Evolutionary conservation across 1,139 yeast genomes (phyloP).

Genomic region (Suhomyces anneliseae): DNA sequence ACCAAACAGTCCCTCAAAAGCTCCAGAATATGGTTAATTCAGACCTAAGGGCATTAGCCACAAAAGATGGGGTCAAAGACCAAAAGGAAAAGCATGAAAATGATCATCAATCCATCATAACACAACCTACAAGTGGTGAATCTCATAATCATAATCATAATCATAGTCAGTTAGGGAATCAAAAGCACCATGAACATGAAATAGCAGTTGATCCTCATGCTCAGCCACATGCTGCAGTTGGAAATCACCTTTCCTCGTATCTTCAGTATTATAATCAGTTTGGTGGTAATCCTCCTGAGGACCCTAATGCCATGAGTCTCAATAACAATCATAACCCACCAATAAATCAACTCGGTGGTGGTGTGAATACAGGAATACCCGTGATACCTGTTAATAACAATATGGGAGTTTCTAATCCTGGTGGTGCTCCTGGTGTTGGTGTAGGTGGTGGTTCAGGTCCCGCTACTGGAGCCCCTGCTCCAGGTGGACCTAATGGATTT

Average conservation of each 20-base stretch:
- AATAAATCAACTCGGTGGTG: not conserved
- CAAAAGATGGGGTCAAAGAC: not conserved
- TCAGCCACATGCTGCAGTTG: constrained; percentile 8
- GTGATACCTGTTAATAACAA: too few relatives aligned
- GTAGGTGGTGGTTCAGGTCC: not conserved
- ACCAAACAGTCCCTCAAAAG: too few relatives aligned
- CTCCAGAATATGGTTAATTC: not conserved
- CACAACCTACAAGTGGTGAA: not conserved
- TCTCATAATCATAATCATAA: too few relatives aligned
- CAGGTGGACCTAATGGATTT: constrained; percentile 1
- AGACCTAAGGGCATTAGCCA: not conserved
- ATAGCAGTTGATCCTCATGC: not conserved
- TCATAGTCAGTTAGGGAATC: not conserved
- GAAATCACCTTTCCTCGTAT: constrained; percentile 10
- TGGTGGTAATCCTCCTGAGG: constrained; percentile 5
- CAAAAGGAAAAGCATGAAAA: not conserved
- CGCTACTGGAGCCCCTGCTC: not conserved
- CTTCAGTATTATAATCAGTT: constrained; percentile 9
- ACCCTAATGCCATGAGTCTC: not conserved
- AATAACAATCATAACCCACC: not conserved
- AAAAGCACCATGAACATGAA: not conserved
- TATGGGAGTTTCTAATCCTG: not conserved
- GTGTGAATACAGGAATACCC: too few relatives aligned
- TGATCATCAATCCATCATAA: not conserved
- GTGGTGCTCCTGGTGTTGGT: not conserved